A percentile compares a stretch with the other conserved stretches of the same genome.
These are phyloP conservation scores for Fusarium sp. DNA, from an alignment of 2,329 filamentous ascomycete species.

Conservation along the genomic window DNA sequence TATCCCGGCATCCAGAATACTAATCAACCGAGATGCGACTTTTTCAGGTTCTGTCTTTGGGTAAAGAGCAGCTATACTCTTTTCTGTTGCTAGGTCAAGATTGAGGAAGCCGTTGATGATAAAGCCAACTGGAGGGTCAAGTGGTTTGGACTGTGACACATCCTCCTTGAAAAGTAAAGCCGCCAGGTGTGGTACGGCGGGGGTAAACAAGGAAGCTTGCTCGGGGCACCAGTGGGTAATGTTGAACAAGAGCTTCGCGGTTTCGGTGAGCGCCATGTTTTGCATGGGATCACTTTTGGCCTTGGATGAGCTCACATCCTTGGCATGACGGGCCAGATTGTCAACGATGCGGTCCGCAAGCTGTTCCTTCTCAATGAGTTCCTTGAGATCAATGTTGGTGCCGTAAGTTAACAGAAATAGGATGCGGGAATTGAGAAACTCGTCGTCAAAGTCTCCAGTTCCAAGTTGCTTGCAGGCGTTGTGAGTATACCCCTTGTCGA, in stretches of 20 bases:
- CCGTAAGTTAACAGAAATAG: constrained; percentile 58
- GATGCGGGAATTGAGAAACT: constrained; percentile 73
- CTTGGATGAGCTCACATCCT: constrained; percentile 49
- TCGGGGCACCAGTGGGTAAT: constrained; percentile 78
- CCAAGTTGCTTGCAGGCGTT: constrained; percentile 77
- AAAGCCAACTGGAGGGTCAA: constrained; percentile 76
- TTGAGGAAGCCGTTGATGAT: constrained; percentile 85
- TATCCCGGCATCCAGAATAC: constrained; percentile 74
- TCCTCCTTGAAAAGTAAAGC: constrained; percentile 71
- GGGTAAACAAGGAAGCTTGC: constrained; percentile 68
- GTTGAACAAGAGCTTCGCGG: constrained; percentile 89
- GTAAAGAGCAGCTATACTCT: constrained; percentile 67
- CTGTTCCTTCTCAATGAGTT: constrained; percentile 55
- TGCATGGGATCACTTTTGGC: constrained; percentile 66
- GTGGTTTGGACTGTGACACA: constrained; percentile 68
- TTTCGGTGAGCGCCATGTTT: constrained; percentile 83
- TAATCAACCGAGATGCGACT: constrained; percentile 71
- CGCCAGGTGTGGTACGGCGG: constrained; percentile 74
- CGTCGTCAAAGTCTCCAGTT: constrained; percentile 79
- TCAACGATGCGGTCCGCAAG: constrained; percentile 68
- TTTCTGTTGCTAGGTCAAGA: constrained; percentile 70
- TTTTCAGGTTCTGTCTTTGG: constrained; percentile 67
- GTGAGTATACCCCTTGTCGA: constrained; percentile 60
- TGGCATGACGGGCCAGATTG: constrained; percentile 76
- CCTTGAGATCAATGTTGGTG: constrained; percentile 59